These are phyloP conservation scores for Catenaria anguillulae DNA, from an alignment of 371 early-diverging fungal genomes.

Conservation along the genomic window DNA sequence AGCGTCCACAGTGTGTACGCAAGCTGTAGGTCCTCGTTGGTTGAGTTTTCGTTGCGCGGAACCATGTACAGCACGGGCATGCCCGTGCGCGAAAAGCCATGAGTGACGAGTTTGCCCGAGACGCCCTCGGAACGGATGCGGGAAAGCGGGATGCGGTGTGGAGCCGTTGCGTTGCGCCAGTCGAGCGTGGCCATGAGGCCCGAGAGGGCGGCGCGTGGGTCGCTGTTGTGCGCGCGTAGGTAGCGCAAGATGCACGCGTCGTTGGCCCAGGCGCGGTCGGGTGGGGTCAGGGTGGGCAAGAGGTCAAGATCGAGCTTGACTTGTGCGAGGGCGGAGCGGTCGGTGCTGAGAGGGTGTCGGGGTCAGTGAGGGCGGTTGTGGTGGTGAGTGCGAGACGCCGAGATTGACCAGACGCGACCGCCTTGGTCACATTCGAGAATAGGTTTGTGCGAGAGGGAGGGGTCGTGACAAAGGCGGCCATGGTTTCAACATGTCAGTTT, in stretches of 20 bases:
- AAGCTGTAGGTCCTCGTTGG: slow-evolving; percentile 56
- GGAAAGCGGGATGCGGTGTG: background rate
- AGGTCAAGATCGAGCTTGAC: too few relatives aligned
- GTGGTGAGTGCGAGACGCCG: too few relatives aligned
- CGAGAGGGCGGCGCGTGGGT: background rate
- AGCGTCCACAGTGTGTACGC: slow-evolving; percentile 59
- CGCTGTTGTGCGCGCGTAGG: background rate
- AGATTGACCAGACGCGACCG: too few relatives aligned
- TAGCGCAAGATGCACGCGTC: background rate
- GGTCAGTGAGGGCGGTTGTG: too few relatives aligned
- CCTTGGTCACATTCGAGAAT: too few relatives aligned
- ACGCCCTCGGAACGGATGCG: slow-evolving; percentile 23
- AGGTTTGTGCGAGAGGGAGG: too few relatives aligned
- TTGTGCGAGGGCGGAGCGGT: too few relatives aligned
- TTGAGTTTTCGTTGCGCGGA: slow-evolving; percentile 62
- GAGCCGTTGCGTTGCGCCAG: background rate
- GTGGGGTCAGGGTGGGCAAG: background rate
- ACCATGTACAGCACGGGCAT: slow-evolving; percentile 56
- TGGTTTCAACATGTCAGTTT: too few relatives aligned
- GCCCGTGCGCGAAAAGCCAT: slow-evolving; percentile 57
- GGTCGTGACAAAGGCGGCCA: too few relatives aligned
- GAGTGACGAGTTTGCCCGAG: slow-evolving; percentile 64
- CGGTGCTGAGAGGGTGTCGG: too few relatives aligned
- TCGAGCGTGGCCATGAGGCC: background rate
- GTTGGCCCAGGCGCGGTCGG: background rate